These are phyloP conservation scores for Clonostachys rhizophaga DNA, from an alignment of 2,329 filamentous ascomycete species.

Conservation along the genomic window DNA sequence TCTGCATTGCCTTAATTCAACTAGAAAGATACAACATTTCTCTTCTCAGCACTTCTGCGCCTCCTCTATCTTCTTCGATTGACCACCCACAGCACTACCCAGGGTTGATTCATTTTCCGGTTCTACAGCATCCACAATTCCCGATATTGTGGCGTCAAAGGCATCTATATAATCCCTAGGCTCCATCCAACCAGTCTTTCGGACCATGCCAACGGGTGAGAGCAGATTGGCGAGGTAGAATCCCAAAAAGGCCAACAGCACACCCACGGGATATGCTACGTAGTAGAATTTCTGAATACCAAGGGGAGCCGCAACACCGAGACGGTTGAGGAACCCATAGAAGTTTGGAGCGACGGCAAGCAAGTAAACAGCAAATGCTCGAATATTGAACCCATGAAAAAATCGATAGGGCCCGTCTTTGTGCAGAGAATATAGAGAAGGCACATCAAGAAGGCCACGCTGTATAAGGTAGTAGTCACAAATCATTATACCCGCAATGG, in stretches of 20 bases:
- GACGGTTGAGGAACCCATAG: slow-evolving; percentile 31
- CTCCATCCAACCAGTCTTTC: slow-evolving; percentile 8
- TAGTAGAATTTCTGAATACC: slow-evolving; percentile 44
- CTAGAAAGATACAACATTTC: too few species aligned
- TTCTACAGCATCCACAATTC: too few species aligned
- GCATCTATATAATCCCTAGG: slow-evolving; percentile 6
- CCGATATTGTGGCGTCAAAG: too few species aligned
- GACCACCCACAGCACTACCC: too few species aligned
- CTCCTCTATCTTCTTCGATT: too few species aligned
- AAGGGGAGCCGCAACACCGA: slow-evolving; percentile 26
- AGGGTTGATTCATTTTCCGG: too few species aligned
- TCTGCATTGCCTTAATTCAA: too few species aligned
- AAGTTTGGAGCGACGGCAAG: slow-evolving; percentile 31
- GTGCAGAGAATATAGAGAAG: slow-evolving; percentile 52
- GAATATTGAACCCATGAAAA: neutral
- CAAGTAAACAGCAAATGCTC: slow-evolving; percentile 12
- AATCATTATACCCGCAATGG: slow-evolving; percentile 34
- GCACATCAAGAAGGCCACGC: slow-evolving; percentile 43
- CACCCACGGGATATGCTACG: slow-evolving; percentile 47
- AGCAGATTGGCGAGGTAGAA: slow-evolving; percentile 12
- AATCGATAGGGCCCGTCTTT: slow-evolving; percentile 26
- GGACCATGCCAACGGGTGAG: slow-evolving; percentile 8
- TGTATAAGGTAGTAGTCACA: slow-evolving; percentile 34
- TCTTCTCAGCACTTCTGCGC: too few species aligned
- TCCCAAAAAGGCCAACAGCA: slow-evolving; percentile 31